Evolutionary conservation across 2,329 filamentous ascomycete species (phyloP).

Genomic region (Parastagonospora avenae): DNA sequence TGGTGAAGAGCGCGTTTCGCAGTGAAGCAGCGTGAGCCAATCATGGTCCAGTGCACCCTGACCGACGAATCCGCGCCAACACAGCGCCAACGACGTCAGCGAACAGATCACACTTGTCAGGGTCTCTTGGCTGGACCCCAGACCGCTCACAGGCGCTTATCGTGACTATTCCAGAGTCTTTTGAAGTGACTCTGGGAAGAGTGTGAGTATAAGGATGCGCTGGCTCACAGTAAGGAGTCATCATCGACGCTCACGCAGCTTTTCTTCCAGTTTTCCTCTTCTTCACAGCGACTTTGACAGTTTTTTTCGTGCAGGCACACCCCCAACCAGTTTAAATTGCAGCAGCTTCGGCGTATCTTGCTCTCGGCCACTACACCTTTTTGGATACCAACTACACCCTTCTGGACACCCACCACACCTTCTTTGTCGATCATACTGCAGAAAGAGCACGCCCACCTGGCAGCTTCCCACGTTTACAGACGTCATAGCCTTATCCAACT

Average conservation of each 20-base stretch:
- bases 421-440: conserved; percentile 33
- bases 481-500: conserved; percentile 21
- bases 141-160: conserved; percentile 18
- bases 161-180: conserved; percentile 4
- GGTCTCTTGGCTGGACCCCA: conserved; percentile 16
- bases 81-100: conserved; percentile 36
- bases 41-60: conserved; percentile 20
- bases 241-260: not conserved
- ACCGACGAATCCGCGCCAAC: conserved; percentile 8
- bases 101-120: conserved; percentile 28
- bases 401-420: conserved; percentile 6
- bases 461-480: conserved; percentile 8
- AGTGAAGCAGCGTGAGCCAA: conserved; percentile 25
- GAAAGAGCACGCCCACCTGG: conserved; percentile 25
- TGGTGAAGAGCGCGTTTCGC: conserved; percentile 13
- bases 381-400: too few species aligned
- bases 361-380: conserved; percentile 1
- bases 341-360: conserved; percentile 3
- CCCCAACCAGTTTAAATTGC: not conserved
- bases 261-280: conserved; percentile 1
- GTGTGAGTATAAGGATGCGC: conserved; percentile 14
- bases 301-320: conserved; percentile 5
- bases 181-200: not conserved
- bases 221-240: not conserved
- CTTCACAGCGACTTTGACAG: conserved; percentile 20